Evolutionary conservation across 805 yeast species (phyloP), one percentile per base, ranked within the genome.

Genomic region (Lipomyces starkeyi): DNA sequence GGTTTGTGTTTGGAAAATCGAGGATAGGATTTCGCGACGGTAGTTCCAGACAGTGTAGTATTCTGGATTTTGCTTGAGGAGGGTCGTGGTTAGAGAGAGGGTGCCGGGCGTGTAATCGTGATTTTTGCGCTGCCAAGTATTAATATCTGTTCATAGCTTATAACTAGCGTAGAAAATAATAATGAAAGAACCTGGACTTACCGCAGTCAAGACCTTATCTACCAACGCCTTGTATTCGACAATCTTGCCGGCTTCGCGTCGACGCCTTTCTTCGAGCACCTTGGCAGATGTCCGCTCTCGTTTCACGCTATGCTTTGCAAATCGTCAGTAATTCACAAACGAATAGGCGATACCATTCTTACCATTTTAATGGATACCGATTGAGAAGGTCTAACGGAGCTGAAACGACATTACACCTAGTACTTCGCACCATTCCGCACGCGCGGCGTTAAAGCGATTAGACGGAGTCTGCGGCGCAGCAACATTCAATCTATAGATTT

Each of bases 21-120:
- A 76, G 0, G 70, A 54, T 22, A 93, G 79, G 2, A 90, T 86
- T 71, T 91, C 95, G 64, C 97, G 84, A 65, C 98, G 84, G 75
- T 83, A 90, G 76, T 95, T 95, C 98, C 98, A 95, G 0, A 87
- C 82, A 0, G 97, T 88, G 77, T 93, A 93, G 71, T 89, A 85
- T 76, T 95, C 98, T 0, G 98, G 97, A 74, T 93, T 93, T 61
- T 85, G 74, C 8, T 82, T 78, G 25, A 95, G 80, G 14, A 93
- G 73, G 22, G 80, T 79, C 0, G 90, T 83, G 0, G 96, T 89
- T 27, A 81, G 75, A 0, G 82, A 80, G 32, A 92, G 81, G 0
- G 86, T 76, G 1, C 79, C 81, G 0, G 74, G 73, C 25, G 76
- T 77, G 64, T 80, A 83, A 1, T 75, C 66, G 2, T 76, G 71